These are phyloP conservation scores for Phytopythium boreale DNA, from an alignment of 352 stramenopile genomes.

Conservation along the genomic window DNA sequence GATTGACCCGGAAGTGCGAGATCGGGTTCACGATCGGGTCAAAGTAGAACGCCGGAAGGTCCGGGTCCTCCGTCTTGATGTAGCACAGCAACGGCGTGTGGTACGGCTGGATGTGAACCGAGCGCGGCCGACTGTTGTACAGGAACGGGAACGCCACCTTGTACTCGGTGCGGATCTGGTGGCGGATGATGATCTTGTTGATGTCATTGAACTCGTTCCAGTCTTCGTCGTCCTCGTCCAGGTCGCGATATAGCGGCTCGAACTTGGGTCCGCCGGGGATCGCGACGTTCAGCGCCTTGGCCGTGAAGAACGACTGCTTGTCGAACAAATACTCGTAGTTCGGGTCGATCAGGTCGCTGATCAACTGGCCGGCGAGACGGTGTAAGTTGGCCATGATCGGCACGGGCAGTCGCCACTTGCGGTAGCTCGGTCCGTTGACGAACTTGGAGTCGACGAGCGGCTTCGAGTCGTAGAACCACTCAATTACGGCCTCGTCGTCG, in stretches of 20 bases:
- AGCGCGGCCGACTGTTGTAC: slow-evolving; percentile 98
- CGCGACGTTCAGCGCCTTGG: slow-evolving; percentile 99
- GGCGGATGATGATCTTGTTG: slow-evolving; percentile 99
- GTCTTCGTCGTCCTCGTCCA: slow-evolving; percentile 98
- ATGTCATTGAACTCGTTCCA: slow-evolving; percentile 99
- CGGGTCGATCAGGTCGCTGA: slow-evolving; percentile 96
- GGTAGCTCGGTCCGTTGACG: slow-evolving; percentile 98
- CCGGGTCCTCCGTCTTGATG: slow-evolving; percentile 95
- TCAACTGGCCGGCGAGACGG: slow-evolving; percentile 94
- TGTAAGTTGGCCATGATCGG: slow-evolving; percentile 98
- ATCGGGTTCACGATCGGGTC: slow-evolving; percentile 98
- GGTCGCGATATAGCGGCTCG: slow-evolving; percentile 98
- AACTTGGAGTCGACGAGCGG: slow-evolving; percentile 89
- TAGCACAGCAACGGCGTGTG: slow-evolving; percentile 96
- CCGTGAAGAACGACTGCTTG: slow-evolving; percentile 98
- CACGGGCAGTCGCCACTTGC: slow-evolving; percentile 96
- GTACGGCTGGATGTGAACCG: slow-evolving; percentile 95
- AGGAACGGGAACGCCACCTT: slow-evolving; percentile 99
- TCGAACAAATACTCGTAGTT: slow-evolving; percentile 95
- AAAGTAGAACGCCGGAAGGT: slow-evolving; percentile 97
- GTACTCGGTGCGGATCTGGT: slow-evolving; percentile 99
- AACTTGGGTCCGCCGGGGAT: slow-evolving; percentile 99
- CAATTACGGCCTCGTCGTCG: slow-evolving; percentile 92
- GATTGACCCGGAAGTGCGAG: slow-evolving; percentile 88
- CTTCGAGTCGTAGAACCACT: slow-evolving; percentile 99